Conservation (phyloP, 768 basidiomycete genomes). For the Lactarius pseudohatsudake region DNA sequence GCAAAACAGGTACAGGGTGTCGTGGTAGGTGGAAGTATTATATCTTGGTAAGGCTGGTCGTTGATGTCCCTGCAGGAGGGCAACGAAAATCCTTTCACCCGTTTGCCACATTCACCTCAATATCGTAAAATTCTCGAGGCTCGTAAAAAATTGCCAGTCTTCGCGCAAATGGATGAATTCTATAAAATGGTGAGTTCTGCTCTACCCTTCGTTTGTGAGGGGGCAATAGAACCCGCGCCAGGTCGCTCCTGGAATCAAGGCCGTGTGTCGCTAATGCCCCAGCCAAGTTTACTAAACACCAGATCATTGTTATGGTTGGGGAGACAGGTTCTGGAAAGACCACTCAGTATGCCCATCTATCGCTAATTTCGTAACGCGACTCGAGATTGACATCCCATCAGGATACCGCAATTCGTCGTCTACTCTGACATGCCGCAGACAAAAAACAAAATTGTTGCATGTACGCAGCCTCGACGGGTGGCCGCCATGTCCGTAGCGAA, state of each 20-base stretch:
- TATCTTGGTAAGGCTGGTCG: background rate
- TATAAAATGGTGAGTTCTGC: constrained; percentile 70
- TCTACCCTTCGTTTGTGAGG: constrained; percentile 23
- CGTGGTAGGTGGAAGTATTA: constrained; percentile 38
- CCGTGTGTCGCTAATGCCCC: constrained; percentile 34
- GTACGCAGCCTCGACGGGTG: constrained; percentile 94
- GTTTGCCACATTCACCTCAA: constrained; percentile 66
- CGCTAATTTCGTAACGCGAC: background rate
- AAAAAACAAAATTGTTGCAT: constrained; percentile 88
- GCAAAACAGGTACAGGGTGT: constrained; percentile 41
- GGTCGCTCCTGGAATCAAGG: constrained; percentile 28
- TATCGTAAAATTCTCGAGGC: constrained; percentile 85
- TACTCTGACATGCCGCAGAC: constrained; percentile 92
- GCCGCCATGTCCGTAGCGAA: constrained; percentile 98
- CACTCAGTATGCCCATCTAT: constrained; percentile 65
- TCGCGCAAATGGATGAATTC: constrained; percentile 90
- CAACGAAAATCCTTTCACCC: constrained; percentile 87
- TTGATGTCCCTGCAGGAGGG: constrained; percentile 53
- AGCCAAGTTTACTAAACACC: constrained; percentile 66
- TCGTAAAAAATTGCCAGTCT: constrained; percentile 90
- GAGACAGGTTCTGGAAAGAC: constrained; percentile 97
- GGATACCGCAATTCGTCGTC: constrained; percentile 95
- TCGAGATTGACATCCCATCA: constrained; percentile 35
- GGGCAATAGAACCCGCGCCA: constrained; percentile 36
- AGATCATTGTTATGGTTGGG: constrained; percentile 88